Evolutionary conservation across 176 grass and related monocot species (phyloP), one percentile per base, ranked within the genome.

Genomic region (Bonia amplexicaulis): DNA sequence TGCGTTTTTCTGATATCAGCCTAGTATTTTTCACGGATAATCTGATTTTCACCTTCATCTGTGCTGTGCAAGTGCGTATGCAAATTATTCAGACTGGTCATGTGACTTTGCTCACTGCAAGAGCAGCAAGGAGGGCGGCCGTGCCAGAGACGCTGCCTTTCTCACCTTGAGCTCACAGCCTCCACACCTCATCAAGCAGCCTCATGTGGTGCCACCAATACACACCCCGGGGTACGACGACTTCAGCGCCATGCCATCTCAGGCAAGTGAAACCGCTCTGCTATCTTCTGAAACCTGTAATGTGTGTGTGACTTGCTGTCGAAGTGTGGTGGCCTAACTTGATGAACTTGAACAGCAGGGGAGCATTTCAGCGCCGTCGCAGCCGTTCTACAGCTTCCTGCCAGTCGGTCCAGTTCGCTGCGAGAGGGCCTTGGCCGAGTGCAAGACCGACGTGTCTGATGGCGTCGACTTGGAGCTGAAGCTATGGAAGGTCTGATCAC

Each of bases 391-490:
- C 78, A 93, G 45, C 82, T 91, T 93, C 88, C 74, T 95, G 76
- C 93, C 93, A 0, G 48, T 80, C 31, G 71, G 88, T 6, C 90
- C 88, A 0, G 84, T 86, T 57, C 58, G 71, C 74, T 75, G 42
- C 16, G 88, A 95, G 57, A 91, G 82, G 19, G 10, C 86, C 52
- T 59, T 73, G 9, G 66, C 39, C 55, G 86, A 89, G 74, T 72
- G 46, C 65, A 86, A 73, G 75, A 48, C 42, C 49, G 74, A 82
- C 41, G 44, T 64, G 65, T 73, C 87, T 0, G 90, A 95, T 4
- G 83, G 54, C 40, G 61, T 95, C 84, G 93, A 95, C 82, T 73
- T 95, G 31, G 91, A 89, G n/a, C 87, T 95, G 76, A 93, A 89
- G 60, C 90, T 95, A 0, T 92, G 87, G 84, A 90, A 71, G 39